Evolutionary conservation across 2,329 filamentous ascomycete genomes (phyloP).

Genomic region (Diplodia corticola): DNA sequence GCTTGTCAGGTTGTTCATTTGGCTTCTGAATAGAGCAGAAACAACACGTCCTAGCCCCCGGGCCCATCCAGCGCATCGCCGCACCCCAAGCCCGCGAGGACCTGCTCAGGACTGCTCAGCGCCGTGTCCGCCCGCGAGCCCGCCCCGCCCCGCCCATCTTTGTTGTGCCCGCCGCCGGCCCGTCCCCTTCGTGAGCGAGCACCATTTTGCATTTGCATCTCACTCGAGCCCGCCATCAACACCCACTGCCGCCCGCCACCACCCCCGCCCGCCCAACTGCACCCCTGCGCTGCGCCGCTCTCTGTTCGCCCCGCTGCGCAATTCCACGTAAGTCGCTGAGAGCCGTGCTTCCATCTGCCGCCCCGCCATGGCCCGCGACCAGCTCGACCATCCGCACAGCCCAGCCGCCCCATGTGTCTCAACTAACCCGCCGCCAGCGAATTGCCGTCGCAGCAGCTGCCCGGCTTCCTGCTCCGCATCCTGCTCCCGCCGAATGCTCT

Average conservation of each 20-base stretch:
- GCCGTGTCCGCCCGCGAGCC: not conserved
- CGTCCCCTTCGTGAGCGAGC: slow-evolving; percentile 19
- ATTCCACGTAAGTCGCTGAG: slow-evolving; percentile 5
- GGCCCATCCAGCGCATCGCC: slow-evolving; percentile 11
- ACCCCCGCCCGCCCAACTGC: not conserved
- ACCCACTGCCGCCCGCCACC: not conserved
- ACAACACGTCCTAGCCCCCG: slow-evolving; percentile 6
- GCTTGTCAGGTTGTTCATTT: slow-evolving; percentile 18
- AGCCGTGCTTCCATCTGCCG: not conserved
- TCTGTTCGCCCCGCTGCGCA: too few species aligned
- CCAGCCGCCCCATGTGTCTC: not conserved
- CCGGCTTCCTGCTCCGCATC: not conserved
- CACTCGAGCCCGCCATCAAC: slow-evolving; percentile 20
- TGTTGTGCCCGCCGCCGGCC: slow-evolving; percentile 2
- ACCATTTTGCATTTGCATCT: slow-evolving; percentile 22
- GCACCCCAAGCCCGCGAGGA: not conserved
- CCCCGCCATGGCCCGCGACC: not conserved
- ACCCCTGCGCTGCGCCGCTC: not conserved
- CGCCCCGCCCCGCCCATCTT: not conserved
- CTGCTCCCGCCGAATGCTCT: not conserved
- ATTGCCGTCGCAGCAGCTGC: slow-evolving; percentile 1
- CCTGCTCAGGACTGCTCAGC: not conserved
- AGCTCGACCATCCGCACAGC: not conserved
- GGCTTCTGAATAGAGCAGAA: slow-evolving; percentile 16
- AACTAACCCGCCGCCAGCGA: slow-evolving; percentile 9